Evolutionary conservation across 2,329 filamentous ascomycete species (phyloP).

Genomic region (Alternaria ethzedia): DNA sequence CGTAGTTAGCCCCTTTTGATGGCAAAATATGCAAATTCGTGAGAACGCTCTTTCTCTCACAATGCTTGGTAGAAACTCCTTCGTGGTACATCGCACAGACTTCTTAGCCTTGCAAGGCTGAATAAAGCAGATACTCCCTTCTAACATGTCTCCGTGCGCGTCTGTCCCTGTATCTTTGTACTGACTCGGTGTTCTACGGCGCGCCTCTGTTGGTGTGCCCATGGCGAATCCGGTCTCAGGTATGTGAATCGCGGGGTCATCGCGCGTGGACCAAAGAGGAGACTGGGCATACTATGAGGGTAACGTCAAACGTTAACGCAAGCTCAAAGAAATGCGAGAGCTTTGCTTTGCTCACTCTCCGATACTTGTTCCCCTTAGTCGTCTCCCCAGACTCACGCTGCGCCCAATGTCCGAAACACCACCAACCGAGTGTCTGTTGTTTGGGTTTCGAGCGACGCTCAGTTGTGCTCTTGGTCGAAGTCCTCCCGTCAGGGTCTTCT

Average conservation of each 20-base stretch:
- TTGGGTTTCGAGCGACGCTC: constrained; percentile 30
- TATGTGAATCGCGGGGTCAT: constrained; percentile 5
- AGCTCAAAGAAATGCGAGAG: constrained; percentile 3
- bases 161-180: background rate
- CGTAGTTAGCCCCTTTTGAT: background rate
- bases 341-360: constrained; percentile 40
- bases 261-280: constrained; percentile 21
- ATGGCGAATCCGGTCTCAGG: background rate
- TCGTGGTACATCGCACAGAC: background rate
- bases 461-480: constrained; percentile 35
- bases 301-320: constrained; percentile 36
- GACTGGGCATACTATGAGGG: constrained; percentile 29
- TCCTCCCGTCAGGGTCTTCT: constrained; percentile 35
- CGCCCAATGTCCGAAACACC: constrained; percentile 34
- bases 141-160: background rate
- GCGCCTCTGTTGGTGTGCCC: background rate
- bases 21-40: background rate
- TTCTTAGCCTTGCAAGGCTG: background rate
- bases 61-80: background rate
- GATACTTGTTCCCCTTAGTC: constrained; percentile 36
- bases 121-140: background rate
- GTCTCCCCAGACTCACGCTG: constrained; percentile 38
- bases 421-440: constrained; percentile 39
- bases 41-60: background rate
- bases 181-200: background rate